Base-by-base conservation (phyloP, 352 stramenopile species). In the Albugo laibachii region DNA sequence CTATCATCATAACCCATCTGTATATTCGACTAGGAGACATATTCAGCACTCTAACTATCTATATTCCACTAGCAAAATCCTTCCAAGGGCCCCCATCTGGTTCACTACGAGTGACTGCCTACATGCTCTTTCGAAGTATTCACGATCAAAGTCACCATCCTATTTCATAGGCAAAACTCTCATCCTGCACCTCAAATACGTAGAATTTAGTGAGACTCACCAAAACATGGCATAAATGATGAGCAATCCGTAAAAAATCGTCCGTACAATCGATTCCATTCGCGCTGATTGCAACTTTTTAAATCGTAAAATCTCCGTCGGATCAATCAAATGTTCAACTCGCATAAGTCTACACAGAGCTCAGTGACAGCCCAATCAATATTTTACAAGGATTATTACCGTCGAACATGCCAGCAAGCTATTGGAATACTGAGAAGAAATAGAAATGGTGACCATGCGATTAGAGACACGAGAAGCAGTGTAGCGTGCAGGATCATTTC, bases 201-300 rank as follows among this genome's bases (percentile, higher is more conserved):
- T 31, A 45, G 21, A 18, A 53, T 11, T 18, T 20, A 36, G 5
- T 16, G 1, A 53, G 5, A 18, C 51, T 18, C 48, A 89, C 76
- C 77, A 91, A 56, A 82, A 91, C 77, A 91, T 91, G 68, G 70
- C 77, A 58, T 91, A 91, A 50, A 91, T 66, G 52, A 91, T 91
- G 57, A 86, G 77, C 36, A 91, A 61, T 12, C 77, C 77, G 48
- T 85, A 91, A 41, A 91, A 91, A 11, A 91, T 66, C 13, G 74
- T 91, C 57, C 80, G 87, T 24, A 64, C 64, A 53, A 91, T 91
- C 15, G 77, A 72, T 56, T 87, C 74, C 37, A 77, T 61, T 45
- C 77, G 74, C 31, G 77, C 72, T 19, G 69, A 65, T 34, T 83
- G 74, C 21, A 91, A 57, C 49, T 86, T 86, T 51, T 87, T 91